These are phyloP conservation scores for Glycyrrhiza uralensis DNA, from an alignment of 306 rosid species.

Conservation along the genomic window DNA sequence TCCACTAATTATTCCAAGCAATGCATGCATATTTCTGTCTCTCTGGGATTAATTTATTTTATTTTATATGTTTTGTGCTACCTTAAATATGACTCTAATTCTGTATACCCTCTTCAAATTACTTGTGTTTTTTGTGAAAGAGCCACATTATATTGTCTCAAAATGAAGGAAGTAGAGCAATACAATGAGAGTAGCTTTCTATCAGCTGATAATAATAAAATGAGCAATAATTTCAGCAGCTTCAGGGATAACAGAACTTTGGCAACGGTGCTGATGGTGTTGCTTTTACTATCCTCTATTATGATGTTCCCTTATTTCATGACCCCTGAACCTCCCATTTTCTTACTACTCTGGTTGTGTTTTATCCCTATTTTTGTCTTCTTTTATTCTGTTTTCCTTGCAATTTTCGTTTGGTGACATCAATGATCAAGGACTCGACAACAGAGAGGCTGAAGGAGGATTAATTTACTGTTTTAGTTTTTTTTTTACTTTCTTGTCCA, in stretches of 20 bases:
- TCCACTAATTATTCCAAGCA: background rate
- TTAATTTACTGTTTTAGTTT: too few species aligned
- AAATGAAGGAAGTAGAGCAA: background rate
- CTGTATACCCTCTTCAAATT: background rate
- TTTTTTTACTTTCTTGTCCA: too few species aligned
- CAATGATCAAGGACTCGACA: background rate
- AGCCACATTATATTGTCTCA: background rate
- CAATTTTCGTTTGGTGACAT: constrained; percentile 30
- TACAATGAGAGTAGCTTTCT: background rate
- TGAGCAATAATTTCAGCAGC: background rate
- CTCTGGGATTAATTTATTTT: too few species aligned
- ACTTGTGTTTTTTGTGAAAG: too few species aligned
- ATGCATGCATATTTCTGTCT: too few species aligned
- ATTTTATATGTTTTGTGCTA: background rate
- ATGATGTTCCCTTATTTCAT: constrained; percentile 24
- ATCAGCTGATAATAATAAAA: background rate
- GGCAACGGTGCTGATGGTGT: constrained; percentile 25
- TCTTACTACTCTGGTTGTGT: constrained; percentile 17
- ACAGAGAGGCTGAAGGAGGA: too few species aligned
- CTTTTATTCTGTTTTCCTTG: constrained; percentile 22
- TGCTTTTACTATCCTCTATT: constrained; percentile 19
- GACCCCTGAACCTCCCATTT: constrained; percentile 30
- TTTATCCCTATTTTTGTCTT: constrained; percentile 32
- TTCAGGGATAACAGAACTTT: constrained; percentile 21
- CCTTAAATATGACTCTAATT: background rate